Percentiles rank a stretch among this genome's conserved stretches.
Conservation (phyloP, 2,329 filamentous ascomycete species). For the Sporothrix humicola region DNA sequence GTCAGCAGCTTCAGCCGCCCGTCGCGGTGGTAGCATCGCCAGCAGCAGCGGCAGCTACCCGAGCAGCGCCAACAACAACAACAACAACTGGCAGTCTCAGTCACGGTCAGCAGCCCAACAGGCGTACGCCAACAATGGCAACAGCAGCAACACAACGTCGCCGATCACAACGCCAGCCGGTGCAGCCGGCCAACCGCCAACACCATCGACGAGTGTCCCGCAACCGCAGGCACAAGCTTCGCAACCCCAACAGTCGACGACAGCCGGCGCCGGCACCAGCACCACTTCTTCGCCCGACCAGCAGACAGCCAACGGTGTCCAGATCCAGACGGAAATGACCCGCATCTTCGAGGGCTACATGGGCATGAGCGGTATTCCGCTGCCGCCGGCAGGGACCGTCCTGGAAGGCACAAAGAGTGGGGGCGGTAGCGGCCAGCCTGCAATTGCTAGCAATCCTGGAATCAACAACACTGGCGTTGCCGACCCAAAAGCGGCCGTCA, state of each 20-base stretch:
- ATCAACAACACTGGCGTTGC: background rate
- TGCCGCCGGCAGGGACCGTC: constrained; percentile 18
- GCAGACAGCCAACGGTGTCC: constrained; percentile 52
- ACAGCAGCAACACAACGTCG: constrained; percentile 16
- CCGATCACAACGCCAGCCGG: background rate
- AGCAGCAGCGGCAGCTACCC: constrained; percentile 16
- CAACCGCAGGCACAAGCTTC: background rate
- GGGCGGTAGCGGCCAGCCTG: too few species aligned
- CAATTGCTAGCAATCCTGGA: background rate
- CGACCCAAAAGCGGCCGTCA: background rate
- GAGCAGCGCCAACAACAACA: background rate
- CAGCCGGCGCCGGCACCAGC: background rate
- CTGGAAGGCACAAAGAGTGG: background rate
- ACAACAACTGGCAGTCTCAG: background rate
- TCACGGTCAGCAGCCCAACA: background rate
- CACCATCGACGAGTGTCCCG: background rate
- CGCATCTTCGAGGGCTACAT: constrained; percentile 53
- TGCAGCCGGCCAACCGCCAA: background rate
- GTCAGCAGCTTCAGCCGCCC: background rate
- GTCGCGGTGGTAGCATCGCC: constrained; percentile 9
- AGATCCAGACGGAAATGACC: constrained; percentile 61
- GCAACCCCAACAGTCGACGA: background rate
- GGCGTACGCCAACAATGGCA: constrained; percentile 27
- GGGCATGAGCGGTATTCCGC: constrained; percentile 37
- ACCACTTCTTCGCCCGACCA: background rate